Evolutionary conservation across 805 yeast species (phyloP).

Genomic region (Vanderwaltozyma polyspora): DNA sequence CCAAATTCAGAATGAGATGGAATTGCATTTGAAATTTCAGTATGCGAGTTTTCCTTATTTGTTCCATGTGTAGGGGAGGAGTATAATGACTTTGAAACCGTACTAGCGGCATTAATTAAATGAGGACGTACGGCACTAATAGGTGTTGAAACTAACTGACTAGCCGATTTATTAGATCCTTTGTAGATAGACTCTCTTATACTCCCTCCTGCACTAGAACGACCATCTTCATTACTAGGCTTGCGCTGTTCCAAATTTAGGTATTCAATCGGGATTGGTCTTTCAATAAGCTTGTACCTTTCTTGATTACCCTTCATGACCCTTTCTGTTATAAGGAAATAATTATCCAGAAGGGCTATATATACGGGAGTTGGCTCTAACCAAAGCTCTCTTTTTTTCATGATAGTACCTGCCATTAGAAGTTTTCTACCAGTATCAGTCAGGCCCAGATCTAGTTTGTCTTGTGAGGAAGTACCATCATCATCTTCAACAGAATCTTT

Average conservation of each 20-base stretch:
- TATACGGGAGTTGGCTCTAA: slow-evolving; percentile 41
- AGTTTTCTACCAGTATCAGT: slow-evolving; percentile 45
- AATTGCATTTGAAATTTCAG: slow-evolving; percentile 11
- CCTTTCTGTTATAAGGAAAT: slow-evolving; percentile 51
- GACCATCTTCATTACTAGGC: slow-evolving; percentile 1
- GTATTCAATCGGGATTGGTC: slow-evolving; percentile 52
- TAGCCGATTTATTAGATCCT: background rate
- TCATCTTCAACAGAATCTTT: background rate
- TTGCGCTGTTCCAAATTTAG: slow-evolving; percentile 40
- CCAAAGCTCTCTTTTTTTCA: slow-evolving; percentile 54
- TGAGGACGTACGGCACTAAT: slow-evolving; percentile 15
- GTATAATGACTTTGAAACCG: slow-evolving; percentile 11
- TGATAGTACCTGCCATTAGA: slow-evolving; percentile 45
- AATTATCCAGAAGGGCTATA: slow-evolving; percentile 60
- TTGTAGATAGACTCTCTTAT: slow-evolving; percentile 4
- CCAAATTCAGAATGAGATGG: slow-evolving; percentile 12
- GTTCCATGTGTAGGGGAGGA: background rate
- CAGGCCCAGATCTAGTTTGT: slow-evolving; percentile 35
- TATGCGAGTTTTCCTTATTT: background rate
- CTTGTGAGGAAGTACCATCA: slow-evolving; percentile 4
- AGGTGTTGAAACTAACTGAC: slow-evolving; percentile 9
- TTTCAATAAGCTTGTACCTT: slow-evolving; percentile 36
- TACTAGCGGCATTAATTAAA: slow-evolving; percentile 13
- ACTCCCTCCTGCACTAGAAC: slow-evolving; percentile 4
- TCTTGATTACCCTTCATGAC: slow-evolving; percentile 30